Conservation (phyloP, 306 rosid species). For the Rosa lucieae region DNA sequence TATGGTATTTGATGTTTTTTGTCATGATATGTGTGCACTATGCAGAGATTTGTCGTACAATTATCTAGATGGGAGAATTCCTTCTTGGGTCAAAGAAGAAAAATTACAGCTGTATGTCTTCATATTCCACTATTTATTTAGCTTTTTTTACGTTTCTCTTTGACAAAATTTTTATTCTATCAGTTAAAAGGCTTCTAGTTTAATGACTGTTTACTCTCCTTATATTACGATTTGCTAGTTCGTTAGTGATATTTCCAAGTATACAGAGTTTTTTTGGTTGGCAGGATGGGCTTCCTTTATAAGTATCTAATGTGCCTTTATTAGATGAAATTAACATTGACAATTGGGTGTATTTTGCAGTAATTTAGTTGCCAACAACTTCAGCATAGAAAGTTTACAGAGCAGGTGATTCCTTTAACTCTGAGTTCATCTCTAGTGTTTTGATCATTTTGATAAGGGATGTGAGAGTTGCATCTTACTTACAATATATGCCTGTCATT, state of each 20-base stretch:
- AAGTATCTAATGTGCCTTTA: background rate
- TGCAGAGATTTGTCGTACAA: constrained; percentile 91
- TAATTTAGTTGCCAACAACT: constrained; percentile 77
- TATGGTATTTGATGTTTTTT: background rate
- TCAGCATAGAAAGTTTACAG: constrained; percentile 42
- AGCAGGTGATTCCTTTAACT: constrained; percentile 48
- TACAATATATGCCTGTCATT: background rate
- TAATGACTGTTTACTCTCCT: background rate
- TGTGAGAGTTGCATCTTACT: background rate
- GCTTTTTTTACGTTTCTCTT: background rate
- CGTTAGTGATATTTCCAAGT: background rate
- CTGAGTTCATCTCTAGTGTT: background rate
- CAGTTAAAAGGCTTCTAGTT: background rate
- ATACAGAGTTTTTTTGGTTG: background rate
- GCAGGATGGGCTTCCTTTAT: background rate
- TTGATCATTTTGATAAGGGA: background rate
- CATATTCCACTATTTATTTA: background rate
- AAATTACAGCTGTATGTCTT: constrained; percentile 56
- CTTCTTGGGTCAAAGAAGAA: constrained; percentile 60
- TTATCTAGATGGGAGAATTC: constrained; percentile 60
- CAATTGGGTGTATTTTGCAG: constrained; percentile 46
- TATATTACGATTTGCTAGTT: background rate
- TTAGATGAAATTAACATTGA: constrained; percentile 17
- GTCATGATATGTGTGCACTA: constrained; percentile 38
- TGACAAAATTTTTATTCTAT: background rate